phyloP scores from a whole-genome alignment of 495 filamentous ascomycete species.

The Tuber umbilicatum region DNA sequence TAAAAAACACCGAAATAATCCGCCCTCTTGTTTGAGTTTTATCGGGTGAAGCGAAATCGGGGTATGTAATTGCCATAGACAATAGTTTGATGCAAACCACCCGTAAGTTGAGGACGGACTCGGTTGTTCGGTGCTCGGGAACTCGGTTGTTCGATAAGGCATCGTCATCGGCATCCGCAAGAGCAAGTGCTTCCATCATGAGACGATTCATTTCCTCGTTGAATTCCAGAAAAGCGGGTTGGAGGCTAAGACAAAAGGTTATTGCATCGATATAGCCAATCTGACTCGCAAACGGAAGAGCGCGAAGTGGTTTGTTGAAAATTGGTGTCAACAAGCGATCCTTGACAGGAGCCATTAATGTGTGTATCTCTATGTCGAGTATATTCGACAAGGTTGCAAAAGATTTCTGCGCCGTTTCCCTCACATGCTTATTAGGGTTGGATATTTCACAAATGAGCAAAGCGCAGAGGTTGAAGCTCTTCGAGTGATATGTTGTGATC shows the following conservation, averaged over 20 bases:
- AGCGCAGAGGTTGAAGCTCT: slow-evolving; percentile 66
- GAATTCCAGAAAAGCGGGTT: slow-evolving; percentile 77
- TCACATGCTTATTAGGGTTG: slow-evolving; percentile 90
- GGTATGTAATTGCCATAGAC: slow-evolving; percentile 84
- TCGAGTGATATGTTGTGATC: slow-evolving; percentile 54
- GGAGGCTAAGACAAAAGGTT: slow-evolving; percentile 80
- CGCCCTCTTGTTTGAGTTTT: slow-evolving; percentile 57
- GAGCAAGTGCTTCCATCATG: slow-evolving; percentile 81
- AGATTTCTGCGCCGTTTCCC: slow-evolving; percentile 71
- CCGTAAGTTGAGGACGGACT: slow-evolving; percentile 82
- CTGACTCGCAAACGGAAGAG: slow-evolving; percentile 82
- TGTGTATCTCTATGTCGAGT: slow-evolving; percentile 67
- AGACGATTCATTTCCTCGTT: slow-evolving; percentile 84
- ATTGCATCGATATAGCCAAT: slow-evolving; percentile 98
- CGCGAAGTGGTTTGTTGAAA: slow-evolving; percentile 87
- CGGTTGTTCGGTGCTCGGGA: slow-evolving; percentile 79
- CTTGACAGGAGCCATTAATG: slow-evolving; percentile 78
- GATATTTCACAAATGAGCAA: slow-evolving; percentile 79
- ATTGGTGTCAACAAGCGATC: slow-evolving; percentile 79
- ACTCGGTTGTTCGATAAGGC: slow-evolving; percentile 69
- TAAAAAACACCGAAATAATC: slow-evolving; percentile 95
- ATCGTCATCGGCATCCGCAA: slow-evolving; percentile 91
- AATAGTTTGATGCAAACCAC: slow-evolving; percentile 90
- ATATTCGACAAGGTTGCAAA: slow-evolving; percentile 74
- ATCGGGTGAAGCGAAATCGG: slow-evolving; percentile 70